A percentile compares a stretch with the other conserved stretches of the same genome.
phyloP scores from a whole-genome alignment of 2,329 filamentous ascomycete species.

The Epichloe glyceriae region DNA sequence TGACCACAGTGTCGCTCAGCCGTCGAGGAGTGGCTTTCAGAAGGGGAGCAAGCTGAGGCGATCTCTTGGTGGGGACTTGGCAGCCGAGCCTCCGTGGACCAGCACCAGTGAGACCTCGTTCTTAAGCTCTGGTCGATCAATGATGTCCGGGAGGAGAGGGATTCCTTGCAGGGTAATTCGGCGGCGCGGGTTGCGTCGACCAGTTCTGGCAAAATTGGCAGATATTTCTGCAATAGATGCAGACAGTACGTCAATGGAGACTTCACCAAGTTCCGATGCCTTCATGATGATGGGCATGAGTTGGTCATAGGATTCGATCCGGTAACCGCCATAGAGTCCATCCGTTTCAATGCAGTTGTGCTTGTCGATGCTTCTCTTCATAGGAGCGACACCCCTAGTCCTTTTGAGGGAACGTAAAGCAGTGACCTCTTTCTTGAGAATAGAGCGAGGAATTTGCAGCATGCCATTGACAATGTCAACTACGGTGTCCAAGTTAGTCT shows the following conservation, averaged over 20 bases:
- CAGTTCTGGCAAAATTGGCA: slow-evolving; percentile 7
- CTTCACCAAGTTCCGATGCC: slow-evolving; percentile 10
- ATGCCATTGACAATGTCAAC: slow-evolving; percentile 14
- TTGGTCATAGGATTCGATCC: slow-evolving; percentile 13
- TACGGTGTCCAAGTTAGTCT: slow-evolving; percentile 5
- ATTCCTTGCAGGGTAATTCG: slow-evolving; percentile 9
- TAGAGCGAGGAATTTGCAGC: neutral
- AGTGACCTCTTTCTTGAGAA: slow-evolving; percentile 3
- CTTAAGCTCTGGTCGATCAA: slow-evolving; percentile 17
- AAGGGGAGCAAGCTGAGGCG: slow-evolving; percentile 14
- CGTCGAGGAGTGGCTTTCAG: slow-evolving; percentile 14
- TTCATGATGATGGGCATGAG: slow-evolving; percentile 14
- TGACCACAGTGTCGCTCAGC: slow-evolving; percentile 17
- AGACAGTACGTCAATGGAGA: slow-evolving; percentile 13
- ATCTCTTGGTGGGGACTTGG: slow-evolving; percentile 21
- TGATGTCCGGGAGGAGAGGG: slow-evolving; percentile 15
- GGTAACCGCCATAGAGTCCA: slow-evolving; percentile 14
- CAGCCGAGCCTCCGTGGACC: slow-evolving; percentile 9
- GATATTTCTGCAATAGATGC: slow-evolving; percentile 16
- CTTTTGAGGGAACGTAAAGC: slow-evolving; percentile 1
- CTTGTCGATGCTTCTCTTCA: slow-evolving; percentile 16
- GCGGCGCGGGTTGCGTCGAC: slow-evolving; percentile 1
- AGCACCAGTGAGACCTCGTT: slow-evolving; percentile 13
- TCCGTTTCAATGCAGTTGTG: slow-evolving; percentile 7
- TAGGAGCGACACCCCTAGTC: slow-evolving; percentile 11